Evolutionary conservation across 352 stramenopile genomes (phyloP), one percentile per base, ranked within the genome.

Genomic region (Globisporangium nodosum): DNA sequence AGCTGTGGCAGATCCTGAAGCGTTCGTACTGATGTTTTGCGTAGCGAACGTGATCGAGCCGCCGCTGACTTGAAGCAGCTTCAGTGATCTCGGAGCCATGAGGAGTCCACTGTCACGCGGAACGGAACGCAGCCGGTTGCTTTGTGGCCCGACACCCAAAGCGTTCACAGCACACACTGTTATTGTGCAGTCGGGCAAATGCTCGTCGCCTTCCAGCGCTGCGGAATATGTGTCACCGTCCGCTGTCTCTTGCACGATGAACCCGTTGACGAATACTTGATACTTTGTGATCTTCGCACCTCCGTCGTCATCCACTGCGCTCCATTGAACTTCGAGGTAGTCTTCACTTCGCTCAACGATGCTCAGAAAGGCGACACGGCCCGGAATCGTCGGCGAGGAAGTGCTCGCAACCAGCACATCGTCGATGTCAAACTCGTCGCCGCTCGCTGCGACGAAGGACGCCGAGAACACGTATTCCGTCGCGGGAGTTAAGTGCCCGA

Each of bases 311-410:
- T 71, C 45, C 5, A 70, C 59, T 5, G 60, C 49, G 20, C 54
- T 66, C 78, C 78, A 87, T 20, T 84, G 73, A 21, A 87, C 49
- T 51, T 85, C 76, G 13, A 84, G 3, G 18, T 65, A 66, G 7
- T 65, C 49, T 9, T 47, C 65, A 16, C 46, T 62, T 12, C 24
- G 52, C 21, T 79, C 73, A 8, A 78, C 52, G 0, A 82, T 43
- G 16, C n/a, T 58, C 16, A 82, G 48, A 11, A 62, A 54, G 8
- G 60, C 47, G 6, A 82, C 66, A n/a, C 35, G 49, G 6, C 78
- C 73, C 3, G 78, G 78, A 2, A 66, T 30, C 30, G 78, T 85
- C 21, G 56, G 24, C 9, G 46, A 21, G 1, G 60, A 66, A 0
- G 78, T 88, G 16, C 27, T 70, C 30, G 61, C 68, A 49, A 64